Base-by-base conservation (phyloP, 495 filamentous ascomycete species). In the Tuber microsphaerosporum region DNA sequence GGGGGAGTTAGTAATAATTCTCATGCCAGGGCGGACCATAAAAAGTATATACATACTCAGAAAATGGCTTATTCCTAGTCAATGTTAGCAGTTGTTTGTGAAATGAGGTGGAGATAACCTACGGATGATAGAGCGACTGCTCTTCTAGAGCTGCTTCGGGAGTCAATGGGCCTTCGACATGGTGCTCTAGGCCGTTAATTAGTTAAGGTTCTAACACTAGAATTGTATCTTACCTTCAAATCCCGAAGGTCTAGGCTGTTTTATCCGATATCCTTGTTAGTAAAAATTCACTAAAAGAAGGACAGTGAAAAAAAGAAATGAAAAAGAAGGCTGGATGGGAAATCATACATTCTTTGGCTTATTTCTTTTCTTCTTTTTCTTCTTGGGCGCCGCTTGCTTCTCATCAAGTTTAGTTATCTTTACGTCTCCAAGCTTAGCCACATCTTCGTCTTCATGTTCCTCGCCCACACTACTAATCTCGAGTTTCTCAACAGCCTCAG, bases 131-230 rank as follows among this genome's bases (percentile, higher is more conserved):
- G 7, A 91, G 73, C 9, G 84, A 80, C 34, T 85, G 84, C 82
- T 94, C 91, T 71, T 92, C 85, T 6, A 86, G 80, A 72, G 86
- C 85, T 80, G 95, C 88, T 0, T 85, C 86, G 0, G 90, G 90
- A 0, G 91, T 93, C 48, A 97, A 83, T 1, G 94, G 94, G 7
- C 88, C 86, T 81, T 97, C 94, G 61, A 89, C 90, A 82, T 87
- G 92, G 81, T 88, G 93, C 51, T 93, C 91, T 89, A 69, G 43
- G 26, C 20, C n/a, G 31, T 56, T 14, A 26, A 69, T 73, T 65
- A 39, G 43, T 37, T n/a, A 44, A 44, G 41, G 16, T 71, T 71
- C 70, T 6, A 9, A 9, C 10, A 12, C 12, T 17, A 3, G 31
- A 39, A 20, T 31, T 42, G 22, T 12, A 19, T 56, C 56, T 61